These are phyloP conservation scores for Alternaria hordeiaustralica DNA, from an alignment of 2,329 filamentous ascomycete genomes.

Conservation along the genomic window DNA sequence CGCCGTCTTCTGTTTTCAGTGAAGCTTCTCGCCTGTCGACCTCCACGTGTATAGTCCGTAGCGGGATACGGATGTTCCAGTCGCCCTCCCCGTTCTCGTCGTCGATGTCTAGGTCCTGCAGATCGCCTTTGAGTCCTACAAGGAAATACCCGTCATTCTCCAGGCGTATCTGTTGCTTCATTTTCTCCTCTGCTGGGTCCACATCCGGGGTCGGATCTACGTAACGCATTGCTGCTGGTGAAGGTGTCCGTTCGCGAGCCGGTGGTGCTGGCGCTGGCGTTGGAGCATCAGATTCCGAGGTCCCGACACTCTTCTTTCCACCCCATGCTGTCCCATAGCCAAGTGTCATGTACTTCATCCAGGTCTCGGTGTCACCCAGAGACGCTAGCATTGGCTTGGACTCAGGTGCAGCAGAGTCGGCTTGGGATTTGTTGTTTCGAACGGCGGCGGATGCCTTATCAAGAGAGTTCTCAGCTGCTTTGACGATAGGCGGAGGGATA, in stretches of 20 bases:
- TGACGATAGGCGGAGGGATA: conserved; percentile 57
- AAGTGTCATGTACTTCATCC: conserved; percentile 60
- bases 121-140: conserved; percentile 71
- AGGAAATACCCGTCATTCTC: conserved; percentile 66
- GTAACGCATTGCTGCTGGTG: conserved; percentile 42
- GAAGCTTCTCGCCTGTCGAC: conserved; percentile 54
- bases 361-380: conserved; percentile 54
- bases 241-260: conserved; percentile 15
- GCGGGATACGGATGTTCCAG: conserved; percentile 60
- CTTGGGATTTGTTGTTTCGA: conserved; percentile 22
- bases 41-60: conserved; percentile 73
- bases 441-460: conserved; percentile 51
- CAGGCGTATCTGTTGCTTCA: conserved; percentile 58
- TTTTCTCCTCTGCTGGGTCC: conserved; percentile 63
- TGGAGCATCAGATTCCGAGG: not conserved
- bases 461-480: conserved; percentile 53
- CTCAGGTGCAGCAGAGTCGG: conserved; percentile 23
- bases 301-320: conserved; percentile 24
- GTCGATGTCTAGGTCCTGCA: conserved; percentile 62
- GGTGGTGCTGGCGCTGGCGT: not conserved
- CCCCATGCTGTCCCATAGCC: conserved; percentile 54
- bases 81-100: conserved; percentile 43
- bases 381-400: conserved; percentile 43
- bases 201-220: conserved; percentile 50
- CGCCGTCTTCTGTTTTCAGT: conserved; percentile 14